phyloP scores from a whole-genome alignment of 192 early-diverging fungal species.

The Lobulomyces angularis region DNA sequence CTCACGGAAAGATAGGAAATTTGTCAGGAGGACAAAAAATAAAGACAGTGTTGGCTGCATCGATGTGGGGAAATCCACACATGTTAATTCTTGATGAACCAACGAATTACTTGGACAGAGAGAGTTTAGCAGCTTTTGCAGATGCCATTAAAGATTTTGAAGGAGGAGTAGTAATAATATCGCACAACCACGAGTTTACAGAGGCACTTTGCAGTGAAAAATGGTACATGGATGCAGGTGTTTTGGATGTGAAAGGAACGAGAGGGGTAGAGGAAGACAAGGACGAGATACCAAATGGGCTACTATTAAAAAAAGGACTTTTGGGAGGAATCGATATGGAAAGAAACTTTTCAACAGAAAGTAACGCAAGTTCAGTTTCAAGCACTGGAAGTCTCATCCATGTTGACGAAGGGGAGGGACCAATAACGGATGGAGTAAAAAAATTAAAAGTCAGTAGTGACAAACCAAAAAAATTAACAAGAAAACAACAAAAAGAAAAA shows the following conservation, averaged over 20 bases:
- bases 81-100: constrained; percentile 71
- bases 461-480: no score
- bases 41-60: constrained; percentile 71
- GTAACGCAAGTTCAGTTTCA: no score
- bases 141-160: constrained; percentile 61
- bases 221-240: constrained; percentile 61
- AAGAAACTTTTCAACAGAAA: no score
- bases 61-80: constrained; percentile 78
- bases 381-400: no score
- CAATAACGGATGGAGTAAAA: no score
- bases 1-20: constrained; percentile 60
- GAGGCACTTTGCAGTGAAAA: constrained; percentile 57
- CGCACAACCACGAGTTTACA: constrained; percentile 74
- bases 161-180: constrained; percentile 73
- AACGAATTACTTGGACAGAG: constrained; percentile 66
- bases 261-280: background rate
- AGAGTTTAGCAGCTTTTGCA: constrained; percentile 62
- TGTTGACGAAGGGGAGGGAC: no score
- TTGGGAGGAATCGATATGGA: no score
- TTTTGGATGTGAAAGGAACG: constrained; percentile 6
- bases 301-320: no score
- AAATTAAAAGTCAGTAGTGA: no score
- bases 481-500: no score
- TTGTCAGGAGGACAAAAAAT: constrained; percentile 79
- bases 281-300: no score